A percentile compares a stretch with the other conserved stretches of the same genome.
phyloP scores from a whole-genome alignment of 768 basidiomycete species.

The Mycena galopus region DNA sequence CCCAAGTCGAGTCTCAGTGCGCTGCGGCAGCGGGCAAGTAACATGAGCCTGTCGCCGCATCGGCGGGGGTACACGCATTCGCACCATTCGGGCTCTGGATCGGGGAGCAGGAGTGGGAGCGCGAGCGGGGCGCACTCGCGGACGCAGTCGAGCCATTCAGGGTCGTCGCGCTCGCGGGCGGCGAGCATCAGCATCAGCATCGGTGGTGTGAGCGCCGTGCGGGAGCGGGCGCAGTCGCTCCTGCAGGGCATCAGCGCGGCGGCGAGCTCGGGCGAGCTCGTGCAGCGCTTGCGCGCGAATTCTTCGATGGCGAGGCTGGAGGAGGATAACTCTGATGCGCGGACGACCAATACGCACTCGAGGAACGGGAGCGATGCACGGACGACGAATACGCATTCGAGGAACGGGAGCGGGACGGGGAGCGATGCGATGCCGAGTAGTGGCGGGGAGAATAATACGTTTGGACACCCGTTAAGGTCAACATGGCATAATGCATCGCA shows the following conservation, averaged over 20 bases:
- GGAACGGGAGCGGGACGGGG: conserved; percentile 62
- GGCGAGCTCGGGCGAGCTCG: conserved; percentile 73
- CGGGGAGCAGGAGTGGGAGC: conserved; percentile 32
- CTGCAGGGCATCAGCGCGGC: conserved; percentile 75
- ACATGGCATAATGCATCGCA: conserved; percentile 43
- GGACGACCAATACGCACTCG: not conserved
- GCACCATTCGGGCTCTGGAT: conserved; percentile 42
- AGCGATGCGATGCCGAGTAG: conserved; percentile 59
- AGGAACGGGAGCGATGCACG: not conserved
- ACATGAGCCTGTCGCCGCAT: conserved; percentile 43
- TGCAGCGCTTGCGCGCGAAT: conserved; percentile 66
- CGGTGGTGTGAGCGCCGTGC: conserved; percentile 54
- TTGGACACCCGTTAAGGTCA: conserved; percentile 70
- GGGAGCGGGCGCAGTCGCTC: conserved; percentile 76
- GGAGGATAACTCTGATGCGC: conserved; percentile 58
- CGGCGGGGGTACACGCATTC: conserved; percentile 50
- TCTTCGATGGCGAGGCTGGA: conserved; percentile 81
- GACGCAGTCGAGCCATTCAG: conserved; percentile 46
- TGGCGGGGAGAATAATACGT: conserved; percentile 78
- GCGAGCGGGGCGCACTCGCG: conserved; percentile 32
- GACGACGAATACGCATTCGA: conserved; percentile 53
- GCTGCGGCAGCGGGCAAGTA: conserved; percentile 55
- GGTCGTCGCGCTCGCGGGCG: conserved; percentile 59
- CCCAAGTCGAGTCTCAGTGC: conserved; percentile 63
- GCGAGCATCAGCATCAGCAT: conserved; percentile 51